Percentiles rank a stretch among this genome's conserved stretches.
phyloP scores from a whole-genome alignment of 73 alveolate genomes.

The Tetrahymena elliotti region DNA sequence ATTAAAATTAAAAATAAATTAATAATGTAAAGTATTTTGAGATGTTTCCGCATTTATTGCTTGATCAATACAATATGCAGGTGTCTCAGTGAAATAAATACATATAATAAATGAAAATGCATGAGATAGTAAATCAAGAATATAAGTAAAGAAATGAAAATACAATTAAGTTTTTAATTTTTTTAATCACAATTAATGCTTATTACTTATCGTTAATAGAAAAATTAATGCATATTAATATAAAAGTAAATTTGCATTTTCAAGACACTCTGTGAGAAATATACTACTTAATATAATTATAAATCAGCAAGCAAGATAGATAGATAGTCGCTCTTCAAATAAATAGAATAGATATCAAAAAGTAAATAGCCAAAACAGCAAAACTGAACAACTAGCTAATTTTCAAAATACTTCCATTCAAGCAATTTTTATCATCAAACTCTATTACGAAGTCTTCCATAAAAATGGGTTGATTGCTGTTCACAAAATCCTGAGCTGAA shows the following conservation, averaged over 20 bases:
- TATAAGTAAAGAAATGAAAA: not conserved
- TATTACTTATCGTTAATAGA: not conserved
- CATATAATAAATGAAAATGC: not conserved
- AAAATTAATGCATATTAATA: not conserved
- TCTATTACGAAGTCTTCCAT: not conserved
- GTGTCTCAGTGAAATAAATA: not conserved
- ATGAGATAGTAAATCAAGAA: not conserved
- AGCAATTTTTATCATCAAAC: not conserved
- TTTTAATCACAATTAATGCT: not conserved
- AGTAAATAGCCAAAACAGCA: not conserved
- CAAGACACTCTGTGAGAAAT: not conserved
- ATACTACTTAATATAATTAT: not conserved
- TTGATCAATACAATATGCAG: no score
- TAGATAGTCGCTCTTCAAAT: not conserved
- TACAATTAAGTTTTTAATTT: not conserved
- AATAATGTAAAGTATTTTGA: not conserved
- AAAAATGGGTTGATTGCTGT: not conserved
- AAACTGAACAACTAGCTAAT: not conserved
- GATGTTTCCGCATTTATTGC: not conserved
- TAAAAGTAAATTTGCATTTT: not conserved
- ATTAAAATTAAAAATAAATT: no score
- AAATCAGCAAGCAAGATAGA: not conserved
- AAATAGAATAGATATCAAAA: not conserved
- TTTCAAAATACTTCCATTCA: not conserved
- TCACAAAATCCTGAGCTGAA: not conserved